phyloP scores from a whole-genome alignment of 2,329 filamentous ascomycete genomes.

The Verticillium albo-atrum region DNA sequence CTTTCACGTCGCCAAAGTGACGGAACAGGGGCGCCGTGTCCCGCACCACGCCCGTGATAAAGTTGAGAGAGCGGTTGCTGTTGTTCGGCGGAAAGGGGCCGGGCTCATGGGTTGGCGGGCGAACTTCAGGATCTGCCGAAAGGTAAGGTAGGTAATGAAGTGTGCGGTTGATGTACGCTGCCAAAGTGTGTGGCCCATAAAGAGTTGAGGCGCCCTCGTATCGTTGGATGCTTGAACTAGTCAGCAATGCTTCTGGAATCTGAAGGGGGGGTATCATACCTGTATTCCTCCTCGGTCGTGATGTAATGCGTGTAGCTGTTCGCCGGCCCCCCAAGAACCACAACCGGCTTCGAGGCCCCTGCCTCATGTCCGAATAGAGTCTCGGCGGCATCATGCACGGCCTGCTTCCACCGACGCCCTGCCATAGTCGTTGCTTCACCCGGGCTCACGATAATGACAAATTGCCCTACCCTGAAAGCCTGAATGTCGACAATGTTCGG shows the following conservation, averaged over 20 bases:
- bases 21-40: conserved; percentile 64
- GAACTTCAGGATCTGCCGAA: not conserved
- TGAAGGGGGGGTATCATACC: conserved; percentile 17
- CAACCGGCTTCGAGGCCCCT: conserved; percentile 48
- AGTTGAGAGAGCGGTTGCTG: conserved; percentile 66
- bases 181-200: conserved; percentile 79
- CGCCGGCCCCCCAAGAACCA: conserved; percentile 80
- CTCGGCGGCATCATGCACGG: conserved; percentile 51
- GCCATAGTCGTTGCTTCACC: conserved; percentile 91
- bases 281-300: conserved; percentile 62
- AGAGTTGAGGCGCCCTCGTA: conserved; percentile 90
- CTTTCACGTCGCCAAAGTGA: conserved; percentile 63
- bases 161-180: conserved; percentile 80
- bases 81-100: conserved; percentile 72
- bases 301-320: conserved; percentile 86
- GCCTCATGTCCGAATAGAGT: conserved; percentile 28
- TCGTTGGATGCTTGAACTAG: conserved; percentile 57
- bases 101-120: conserved; percentile 20
- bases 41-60: conserved; percentile 73
- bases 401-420: conserved; percentile 77
- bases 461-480: conserved; percentile 73
- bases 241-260: not conserved
- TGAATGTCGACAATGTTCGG: conserved; percentile 90
- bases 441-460: conserved; percentile 80
- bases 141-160: conserved; percentile 7